Conservation (phyloP, 139 green algal genomes). For the Chlamydomonas incerta region DNA sequence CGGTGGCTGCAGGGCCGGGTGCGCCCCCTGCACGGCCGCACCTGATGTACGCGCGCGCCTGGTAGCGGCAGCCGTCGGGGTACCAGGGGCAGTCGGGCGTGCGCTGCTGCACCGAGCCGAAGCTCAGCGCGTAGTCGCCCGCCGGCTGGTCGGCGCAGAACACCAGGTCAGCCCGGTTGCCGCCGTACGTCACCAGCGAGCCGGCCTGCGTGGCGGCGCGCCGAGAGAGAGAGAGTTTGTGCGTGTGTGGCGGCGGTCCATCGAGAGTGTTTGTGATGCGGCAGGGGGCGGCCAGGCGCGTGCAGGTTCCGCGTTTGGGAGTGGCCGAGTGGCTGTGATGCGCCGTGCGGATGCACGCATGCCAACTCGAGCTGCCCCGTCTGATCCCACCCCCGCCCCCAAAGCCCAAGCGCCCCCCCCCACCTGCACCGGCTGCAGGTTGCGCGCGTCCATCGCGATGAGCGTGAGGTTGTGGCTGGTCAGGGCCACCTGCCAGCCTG, state of each 20-base stretch:
- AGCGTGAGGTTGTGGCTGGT: not conserved
- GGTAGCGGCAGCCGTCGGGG: not conserved
- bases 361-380: too few species aligned
- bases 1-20: too few species aligned
- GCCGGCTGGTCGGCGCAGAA: not conserved
- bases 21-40: too few species aligned
- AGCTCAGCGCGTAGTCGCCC: not conserved
- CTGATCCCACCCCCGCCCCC: too few species aligned
- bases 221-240: too few species aligned
- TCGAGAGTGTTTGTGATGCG: too few species aligned
- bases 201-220: not conserved
- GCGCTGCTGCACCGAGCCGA: not conserved
- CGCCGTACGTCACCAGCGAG: not conserved
- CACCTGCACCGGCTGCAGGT: not conserved
- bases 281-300: too few species aligned
- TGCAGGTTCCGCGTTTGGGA: too few species aligned
- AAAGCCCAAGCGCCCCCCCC: too few species aligned
- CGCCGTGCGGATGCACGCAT: too few species aligned
- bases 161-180: not conserved
- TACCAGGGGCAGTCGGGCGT: not conserved
- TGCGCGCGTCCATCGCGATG: constrained; percentile 12
- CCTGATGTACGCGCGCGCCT: not conserved
- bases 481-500: constrained; percentile 13
- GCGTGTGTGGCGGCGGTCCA: too few species aligned
- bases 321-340: too few species aligned